Evolutionary conservation across 2,329 filamentous ascomycete species (phyloP), one percentile per base, ranked within the genome.

Genomic region (Stagonosporopsis rhizophila): DNA sequence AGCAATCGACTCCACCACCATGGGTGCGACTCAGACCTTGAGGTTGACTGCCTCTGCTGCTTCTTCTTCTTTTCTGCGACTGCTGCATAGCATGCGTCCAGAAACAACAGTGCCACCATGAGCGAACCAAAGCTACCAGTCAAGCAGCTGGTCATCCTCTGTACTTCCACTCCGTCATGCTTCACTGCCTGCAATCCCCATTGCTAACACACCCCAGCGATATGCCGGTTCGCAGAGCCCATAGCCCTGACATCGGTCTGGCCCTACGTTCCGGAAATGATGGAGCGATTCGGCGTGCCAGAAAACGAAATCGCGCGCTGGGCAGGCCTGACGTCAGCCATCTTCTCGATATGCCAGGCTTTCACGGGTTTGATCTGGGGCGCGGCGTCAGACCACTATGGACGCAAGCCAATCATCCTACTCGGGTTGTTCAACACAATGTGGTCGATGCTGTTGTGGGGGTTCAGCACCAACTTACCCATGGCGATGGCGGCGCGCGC

Each of bases 201-300:
- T 56, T 52, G 53, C 61, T 59, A 19, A 50, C 49, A 15, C 22
- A 60, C 48, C 47, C n/a, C 68, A 96, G 92, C 92, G 75, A 91
- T 96, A 81, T 93, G 96, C 72, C 91, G 93, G 61, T 86, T 97
- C 65, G 91, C 92, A 49, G 93, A 97, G 77, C 93, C 93, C 20
- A 94, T 97, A 67, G 92, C 93, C 46, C 85, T 97, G 62, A 96
- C 92, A 1, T 95, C 91, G 71, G 95, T 96, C 76, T 96, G 94
- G 69, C 93, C 93, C 19, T 97, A 96, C 91, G 58, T 96, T 88
- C 34, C 94, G 91, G 75, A 77, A 49, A 75, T 77, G 67, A 76
- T 78, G 66, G 74, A 78, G 57, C 72, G 66, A 4, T 78, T 78
- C 53, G 71, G 72, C 32, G 65, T 77, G 2, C 70, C 74, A 14